These are phyloP conservation scores for Xylaria castorea DNA, from an alignment of 495 filamentous ascomycete species.

Conservation along the genomic window DNA sequence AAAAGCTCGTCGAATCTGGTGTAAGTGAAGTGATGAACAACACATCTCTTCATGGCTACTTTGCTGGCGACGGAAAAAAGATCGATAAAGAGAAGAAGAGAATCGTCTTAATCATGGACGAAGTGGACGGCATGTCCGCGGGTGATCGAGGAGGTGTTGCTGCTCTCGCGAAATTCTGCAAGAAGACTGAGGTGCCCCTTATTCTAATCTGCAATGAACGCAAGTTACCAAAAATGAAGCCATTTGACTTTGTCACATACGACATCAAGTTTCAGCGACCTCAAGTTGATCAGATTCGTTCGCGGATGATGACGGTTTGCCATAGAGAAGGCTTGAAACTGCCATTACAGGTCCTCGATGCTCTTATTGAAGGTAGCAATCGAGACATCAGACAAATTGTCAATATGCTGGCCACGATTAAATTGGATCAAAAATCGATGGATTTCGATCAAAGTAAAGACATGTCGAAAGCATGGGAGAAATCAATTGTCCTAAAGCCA, in stretches of 20 bases:
- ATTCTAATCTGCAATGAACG: slow-evolving; percentile 99
- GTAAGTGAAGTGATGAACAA: slow-evolving; percentile 90
- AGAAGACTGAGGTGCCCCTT: slow-evolving; percentile 91
- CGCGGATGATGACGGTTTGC: slow-evolving; percentile 91
- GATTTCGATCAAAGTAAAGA: slow-evolving; percentile 82
- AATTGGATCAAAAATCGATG: slow-evolving; percentile 80
- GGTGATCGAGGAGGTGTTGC: slow-evolving; percentile 96
- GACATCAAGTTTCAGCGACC: slow-evolving; percentile 89
- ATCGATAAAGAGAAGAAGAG: slow-evolving; percentile 86
- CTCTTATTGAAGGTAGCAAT: slow-evolving; percentile 91
- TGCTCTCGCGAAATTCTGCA: slow-evolving; percentile 90
- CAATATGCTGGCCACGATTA: slow-evolving; percentile 96
- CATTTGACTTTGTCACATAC: slow-evolving; percentile 83
- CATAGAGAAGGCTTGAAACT: slow-evolving; percentile 89
- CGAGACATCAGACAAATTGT: slow-evolving; percentile 97
- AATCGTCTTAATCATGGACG: slow-evolving; percentile 96
- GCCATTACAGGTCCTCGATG: slow-evolving; percentile 85
- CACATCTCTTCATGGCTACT: slow-evolving; percentile 89
- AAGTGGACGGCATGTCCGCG: slow-evolving; percentile 98
- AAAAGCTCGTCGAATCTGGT: slow-evolving; percentile 90
- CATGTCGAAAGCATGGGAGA: slow-evolving; percentile 98
- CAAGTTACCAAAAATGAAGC: slow-evolving; percentile 93
- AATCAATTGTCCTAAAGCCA: slow-evolving; percentile 92
- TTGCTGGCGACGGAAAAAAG: slow-evolving; percentile 81
- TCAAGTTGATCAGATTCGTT: slow-evolving; percentile 85